Evolutionary conservation across 2,329 filamentous ascomycete genomes (phyloP).

Genomic region (Colletotrichum sp.): DNA sequence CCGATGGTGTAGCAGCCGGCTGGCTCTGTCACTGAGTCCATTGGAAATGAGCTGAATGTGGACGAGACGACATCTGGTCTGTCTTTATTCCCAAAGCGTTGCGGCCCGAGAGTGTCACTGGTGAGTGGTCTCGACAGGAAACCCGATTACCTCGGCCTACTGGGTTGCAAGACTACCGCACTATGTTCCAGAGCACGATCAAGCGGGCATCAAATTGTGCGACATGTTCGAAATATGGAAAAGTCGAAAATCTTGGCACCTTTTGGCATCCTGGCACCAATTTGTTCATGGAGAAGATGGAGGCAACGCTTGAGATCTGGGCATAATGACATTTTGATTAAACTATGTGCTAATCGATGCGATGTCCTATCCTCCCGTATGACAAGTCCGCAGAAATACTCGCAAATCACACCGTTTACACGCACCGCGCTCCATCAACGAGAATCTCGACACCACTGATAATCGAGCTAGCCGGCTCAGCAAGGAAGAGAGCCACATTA

Average conservation of each 20-base stretch:
- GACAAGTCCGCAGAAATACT: not conserved
- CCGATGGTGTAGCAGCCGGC: not conserved
- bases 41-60: not conserved
- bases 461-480: not conserved
- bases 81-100: not conserved
- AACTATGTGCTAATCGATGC: not conserved
- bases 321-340: not conserved
- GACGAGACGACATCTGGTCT: not conserved
- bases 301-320: not conserved
- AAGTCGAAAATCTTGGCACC: rapidly evolving
- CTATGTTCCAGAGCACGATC: rapidly evolving
- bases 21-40: not conserved
- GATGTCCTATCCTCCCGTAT: not conserved
- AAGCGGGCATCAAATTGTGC: rapidly evolving
- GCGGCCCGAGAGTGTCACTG: not conserved
- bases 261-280: rapidly evolving
- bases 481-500: not conserved
- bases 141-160: not conserved
- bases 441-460: not conserved
- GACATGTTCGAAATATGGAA: not conserved
- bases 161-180: not conserved
- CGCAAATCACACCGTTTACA: not conserved
- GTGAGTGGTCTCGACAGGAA: not conserved
- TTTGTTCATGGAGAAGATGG: rapidly evolving
- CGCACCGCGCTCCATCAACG: not conserved